A percentile compares a stretch with the other conserved stretches of the same genome.
Conservation (phyloP, 78 protist genomes). For the Diacronema lutheri region DNA sequence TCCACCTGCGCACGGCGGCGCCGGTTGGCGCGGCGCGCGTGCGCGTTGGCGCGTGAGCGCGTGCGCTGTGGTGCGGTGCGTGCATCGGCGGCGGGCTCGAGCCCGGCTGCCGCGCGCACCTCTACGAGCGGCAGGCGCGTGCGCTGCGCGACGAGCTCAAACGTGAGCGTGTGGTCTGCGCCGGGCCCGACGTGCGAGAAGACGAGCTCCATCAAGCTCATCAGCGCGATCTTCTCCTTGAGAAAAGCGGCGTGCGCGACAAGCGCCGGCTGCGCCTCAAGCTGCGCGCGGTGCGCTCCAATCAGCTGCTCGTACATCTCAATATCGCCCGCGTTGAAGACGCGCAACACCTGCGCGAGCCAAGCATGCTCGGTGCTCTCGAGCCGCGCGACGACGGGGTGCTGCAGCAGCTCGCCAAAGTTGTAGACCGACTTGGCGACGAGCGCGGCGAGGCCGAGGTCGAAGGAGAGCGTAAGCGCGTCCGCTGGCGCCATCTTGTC, state of each 20-base stretch:
- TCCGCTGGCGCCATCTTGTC: conserved; percentile 41
- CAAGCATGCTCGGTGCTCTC: conserved; percentile 45
- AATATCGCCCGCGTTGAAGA: conserved; percentile 74
- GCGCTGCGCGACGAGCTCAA: conserved; percentile 51
- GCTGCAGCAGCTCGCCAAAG: conserved; percentile 73
- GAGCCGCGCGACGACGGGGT: conserved; percentile 52
- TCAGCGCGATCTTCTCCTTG: conserved; percentile 60
- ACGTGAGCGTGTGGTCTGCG: conserved; percentile 60
- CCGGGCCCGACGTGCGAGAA: conserved; percentile 43
- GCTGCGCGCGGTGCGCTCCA: not conserved
- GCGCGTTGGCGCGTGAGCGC: no score
- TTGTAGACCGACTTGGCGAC: conserved; percentile 68
- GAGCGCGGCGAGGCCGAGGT: conserved; percentile 76
- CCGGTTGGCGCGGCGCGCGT: no score
- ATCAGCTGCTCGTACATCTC: conserved; percentile 11
- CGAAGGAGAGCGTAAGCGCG: conserved; percentile 58
- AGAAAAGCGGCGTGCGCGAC: conserved; percentile 44
- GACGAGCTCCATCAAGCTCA: conserved; percentile 61
- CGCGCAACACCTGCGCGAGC: conserved; percentile 59
- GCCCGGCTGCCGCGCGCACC: not conserved
- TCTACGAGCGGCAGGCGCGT: conserved; percentile 43
- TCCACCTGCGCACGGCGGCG: conserved; percentile 43
- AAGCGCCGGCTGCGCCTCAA: conserved; percentile 49
- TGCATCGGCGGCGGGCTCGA: no score
- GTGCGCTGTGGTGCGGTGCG: no score